Conservation (phyloP, 2,329 filamentous ascomycete genomes). For the Pestalotiopsis sp. region DNA sequence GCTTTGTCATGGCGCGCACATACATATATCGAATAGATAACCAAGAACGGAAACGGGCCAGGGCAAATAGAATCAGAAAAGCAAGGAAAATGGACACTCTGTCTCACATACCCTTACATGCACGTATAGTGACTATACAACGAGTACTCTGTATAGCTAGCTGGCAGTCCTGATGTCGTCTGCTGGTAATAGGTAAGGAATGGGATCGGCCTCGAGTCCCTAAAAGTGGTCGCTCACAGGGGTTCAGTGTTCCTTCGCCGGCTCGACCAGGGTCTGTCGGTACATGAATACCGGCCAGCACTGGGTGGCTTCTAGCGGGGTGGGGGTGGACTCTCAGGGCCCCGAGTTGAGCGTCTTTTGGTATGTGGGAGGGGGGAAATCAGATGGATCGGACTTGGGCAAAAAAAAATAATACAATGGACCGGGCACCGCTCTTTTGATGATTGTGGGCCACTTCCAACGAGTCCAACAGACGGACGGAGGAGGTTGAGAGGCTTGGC, state of each 20-base stretch:
- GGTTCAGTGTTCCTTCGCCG: not conserved
- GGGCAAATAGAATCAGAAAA: not conserved
- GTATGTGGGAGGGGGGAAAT: not conserved
- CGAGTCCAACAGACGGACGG: not conserved
- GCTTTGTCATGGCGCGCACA: not conserved
- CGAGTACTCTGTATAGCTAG: not conserved
- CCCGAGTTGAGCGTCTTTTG: not conserved
- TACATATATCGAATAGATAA: not conserved
- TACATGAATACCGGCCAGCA: constrained; percentile 5
- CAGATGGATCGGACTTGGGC: not conserved
- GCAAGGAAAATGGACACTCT: not conserved
- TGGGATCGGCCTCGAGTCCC: not conserved
- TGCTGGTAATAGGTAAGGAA: not conserved
- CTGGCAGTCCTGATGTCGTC: not conserved
- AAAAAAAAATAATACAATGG: not conserved
- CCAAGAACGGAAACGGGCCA: not conserved
- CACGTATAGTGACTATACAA: not conserved
- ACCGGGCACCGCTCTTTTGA: not conserved
- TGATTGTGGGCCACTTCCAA: not conserved
- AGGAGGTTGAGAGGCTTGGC: not conserved
- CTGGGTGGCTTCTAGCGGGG: not conserved
- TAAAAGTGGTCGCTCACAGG: not conserved
- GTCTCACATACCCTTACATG: not conserved
- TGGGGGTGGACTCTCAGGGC: not conserved
- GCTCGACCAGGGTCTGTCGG: constrained; percentile 6